Base-by-base conservation (phyloP, 2,329 filamentous ascomycete genomes). In the Pseudocercospora cruenta region DNA sequence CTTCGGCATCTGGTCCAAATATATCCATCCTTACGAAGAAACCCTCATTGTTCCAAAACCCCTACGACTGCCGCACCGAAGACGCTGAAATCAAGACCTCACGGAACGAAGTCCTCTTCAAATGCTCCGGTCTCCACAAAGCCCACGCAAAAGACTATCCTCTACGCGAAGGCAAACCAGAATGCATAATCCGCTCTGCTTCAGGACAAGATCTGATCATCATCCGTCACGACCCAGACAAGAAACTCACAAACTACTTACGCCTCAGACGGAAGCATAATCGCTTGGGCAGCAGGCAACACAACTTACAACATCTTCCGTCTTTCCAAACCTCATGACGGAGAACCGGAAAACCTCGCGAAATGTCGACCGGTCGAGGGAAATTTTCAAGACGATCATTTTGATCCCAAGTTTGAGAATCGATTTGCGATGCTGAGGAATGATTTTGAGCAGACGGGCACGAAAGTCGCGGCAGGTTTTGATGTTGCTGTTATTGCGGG, bases 401-500 rank as follows among this genome's bases (percentile, higher is more conserved):
- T 45, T 5, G 39, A 45, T 45, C n/a, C n/a, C 12, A 45, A 45
- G 8, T 45, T 16, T n/a, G 39, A 45, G 39, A 45, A 45, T 45
- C 39, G 39, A 1, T 45, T 45, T n/a, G 39, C 39, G 12, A 45
- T 45, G 39, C 9, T 45, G 39, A 7, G 39, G 7, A 45, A 19
- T 16, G 39, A 45, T 45, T 45, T 9, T 45, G 39, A 45, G 19
- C 39, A 45, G 39, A 45, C 39, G 39, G 39, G 39, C 14, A 45
- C 39, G 39, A 45, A 45, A 16, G 19, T 45, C 5, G 39, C 39
- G 59, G 51, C 31, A n/a, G 58, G 26, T 10, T 61, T 39, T 49
- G 43, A 26, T 31, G 59, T 61, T 39, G 59, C 45, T 39, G 43
- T 61, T 47, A 31, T 55, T 24, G 49, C 39, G 28, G 33, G 24